Conservation (phyloP, 73 alveolate genomes). For the Halteria grandinella region DNA sequence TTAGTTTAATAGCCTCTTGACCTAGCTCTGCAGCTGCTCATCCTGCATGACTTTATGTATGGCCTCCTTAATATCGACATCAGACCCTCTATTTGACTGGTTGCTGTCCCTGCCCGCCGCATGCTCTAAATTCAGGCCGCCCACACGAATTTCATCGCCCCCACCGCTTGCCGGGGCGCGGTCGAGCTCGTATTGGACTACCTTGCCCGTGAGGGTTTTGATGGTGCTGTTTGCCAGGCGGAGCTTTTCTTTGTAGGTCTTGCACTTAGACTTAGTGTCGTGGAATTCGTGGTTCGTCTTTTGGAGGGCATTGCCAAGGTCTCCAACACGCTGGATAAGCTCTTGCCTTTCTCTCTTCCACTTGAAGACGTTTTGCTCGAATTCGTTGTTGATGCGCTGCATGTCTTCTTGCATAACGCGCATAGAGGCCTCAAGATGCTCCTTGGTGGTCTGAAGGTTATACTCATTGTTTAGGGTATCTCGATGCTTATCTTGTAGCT, state of each 20-base stretch:
- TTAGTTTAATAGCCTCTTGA: conserved; percentile 20
- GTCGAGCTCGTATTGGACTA: conserved; percentile 39
- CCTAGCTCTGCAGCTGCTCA: conserved; percentile 9
- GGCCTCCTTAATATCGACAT: conserved; percentile 27
- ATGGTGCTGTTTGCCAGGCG: conserved; percentile 36
- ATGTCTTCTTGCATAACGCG: conserved; percentile 15
- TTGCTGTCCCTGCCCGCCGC: conserved; percentile 26
- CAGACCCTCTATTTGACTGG: conserved; percentile 47
- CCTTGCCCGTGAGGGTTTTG: conserved; percentile 6
- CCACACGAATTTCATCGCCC: conserved; percentile 28
- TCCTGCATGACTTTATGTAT: conserved; percentile 8
- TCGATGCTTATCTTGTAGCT: conserved; percentile 57
- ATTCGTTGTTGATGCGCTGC: conserved; percentile 11
- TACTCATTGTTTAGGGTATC: conserved; percentile 19
- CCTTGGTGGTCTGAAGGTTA: conserved; percentile 34
- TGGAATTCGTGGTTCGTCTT: not conserved
- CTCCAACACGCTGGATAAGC: not conserved
- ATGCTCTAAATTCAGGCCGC: conserved; percentile 5
- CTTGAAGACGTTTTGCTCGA: conserved; percentile 24
- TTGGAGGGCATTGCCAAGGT: not conserved
- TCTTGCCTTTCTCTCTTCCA: conserved; percentile 32
- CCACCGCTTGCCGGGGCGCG: conserved; percentile 24
- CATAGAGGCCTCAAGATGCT: conserved; percentile 33
- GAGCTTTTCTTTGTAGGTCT: conserved; percentile 33
- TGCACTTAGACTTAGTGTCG: conserved; percentile 11